Evolutionary conservation across 768 basidiomycete species (phyloP).

Genomic region (Suillus paluster): DNA sequence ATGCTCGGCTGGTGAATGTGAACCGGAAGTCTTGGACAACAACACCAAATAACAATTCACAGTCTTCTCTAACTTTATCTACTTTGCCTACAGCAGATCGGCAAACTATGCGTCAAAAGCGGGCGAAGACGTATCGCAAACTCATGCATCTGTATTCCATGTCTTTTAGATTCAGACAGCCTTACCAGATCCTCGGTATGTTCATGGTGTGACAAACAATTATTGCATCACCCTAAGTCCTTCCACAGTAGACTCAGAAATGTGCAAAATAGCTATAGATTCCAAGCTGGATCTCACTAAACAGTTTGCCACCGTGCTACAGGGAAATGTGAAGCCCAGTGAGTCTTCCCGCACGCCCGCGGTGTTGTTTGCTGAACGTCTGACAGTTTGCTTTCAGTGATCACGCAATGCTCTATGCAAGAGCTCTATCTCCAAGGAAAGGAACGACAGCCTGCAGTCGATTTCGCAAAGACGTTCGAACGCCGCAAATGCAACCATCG

Average conservation of each 20-base stretch:
- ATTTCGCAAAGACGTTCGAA: constrained; percentile 93
- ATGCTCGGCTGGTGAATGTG: constrained; percentile 1
- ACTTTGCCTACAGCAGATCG: background rate
- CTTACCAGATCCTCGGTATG: constrained; percentile 90
- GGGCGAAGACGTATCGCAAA: constrained; percentile 93
- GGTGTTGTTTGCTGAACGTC: constrained; percentile 17
- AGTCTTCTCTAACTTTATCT: too few relatives aligned
- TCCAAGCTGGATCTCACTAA: constrained; percentile 78
- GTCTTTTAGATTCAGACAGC: constrained; percentile 89
- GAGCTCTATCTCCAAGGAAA: constrained; percentile 88
- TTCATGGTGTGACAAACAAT: constrained; percentile 10
- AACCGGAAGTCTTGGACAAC: constrained; percentile 20
- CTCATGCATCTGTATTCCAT: constrained; percentile 90
- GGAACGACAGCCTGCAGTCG: constrained; percentile 72
- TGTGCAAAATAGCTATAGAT: constrained; percentile 70
- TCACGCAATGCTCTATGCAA: constrained; percentile 97
- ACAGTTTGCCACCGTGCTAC: constrained; percentile 76
- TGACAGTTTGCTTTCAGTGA: constrained; percentile 77
- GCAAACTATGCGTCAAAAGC: constrained; percentile 83
- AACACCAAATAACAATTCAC: constrained; percentile 26
- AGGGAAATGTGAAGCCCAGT: constrained; percentile 93
- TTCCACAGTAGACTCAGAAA: constrained; percentile 72
- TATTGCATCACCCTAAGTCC: constrained; percentile 32
- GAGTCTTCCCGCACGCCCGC: constrained; percentile 36
- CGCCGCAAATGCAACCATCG: constrained; percentile 94